phyloP scores from a whole-genome alignment of 106 monocot species.

The Phalaenopsis equestris region DNA sequence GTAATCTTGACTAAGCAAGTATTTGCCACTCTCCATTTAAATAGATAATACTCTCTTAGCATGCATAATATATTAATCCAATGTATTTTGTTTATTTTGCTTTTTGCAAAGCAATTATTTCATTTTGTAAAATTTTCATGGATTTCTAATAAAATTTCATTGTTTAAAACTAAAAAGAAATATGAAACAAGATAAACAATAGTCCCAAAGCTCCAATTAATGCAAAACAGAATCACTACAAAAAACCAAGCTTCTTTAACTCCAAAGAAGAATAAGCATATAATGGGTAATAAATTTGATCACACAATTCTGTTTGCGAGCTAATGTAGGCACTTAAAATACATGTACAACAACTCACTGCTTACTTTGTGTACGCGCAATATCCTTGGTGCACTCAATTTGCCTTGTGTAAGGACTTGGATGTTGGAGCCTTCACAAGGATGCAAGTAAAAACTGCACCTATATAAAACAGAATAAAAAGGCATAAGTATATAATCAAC shows the following conservation, averaged over 20 bases:
- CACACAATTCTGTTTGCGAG: not conserved
- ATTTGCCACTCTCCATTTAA: too few species aligned
- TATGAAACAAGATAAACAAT: not conserved
- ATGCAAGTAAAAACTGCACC: conserved; percentile 96
- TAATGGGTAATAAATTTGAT: not conserved
- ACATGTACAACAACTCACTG: not conserved
- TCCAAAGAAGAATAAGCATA: not conserved
- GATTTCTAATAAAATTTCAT: too few species aligned
- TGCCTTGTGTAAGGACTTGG: conserved; percentile 80
- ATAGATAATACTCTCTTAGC: too few species aligned
- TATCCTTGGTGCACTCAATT: conserved; percentile 91
- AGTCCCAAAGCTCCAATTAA: not conserved
- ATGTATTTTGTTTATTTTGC: too few species aligned
- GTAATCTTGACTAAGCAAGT: too few species aligned
- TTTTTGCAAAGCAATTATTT: too few species aligned
- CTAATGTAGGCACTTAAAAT: not conserved
- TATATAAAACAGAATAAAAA: conserved; percentile 19
- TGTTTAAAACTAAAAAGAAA: too few species aligned
- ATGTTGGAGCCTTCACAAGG: conserved; percentile 80
- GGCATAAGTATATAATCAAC: not conserved
- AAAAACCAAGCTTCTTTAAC: not conserved
- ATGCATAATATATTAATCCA: too few species aligned
- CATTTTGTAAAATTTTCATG: too few species aligned
- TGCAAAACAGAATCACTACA: not conserved
- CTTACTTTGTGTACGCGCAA: conserved; percentile 92